phyloP scores from a whole-genome alignment of 108 stramenopile species.

The Nannochloropsis granulata region DNA sequence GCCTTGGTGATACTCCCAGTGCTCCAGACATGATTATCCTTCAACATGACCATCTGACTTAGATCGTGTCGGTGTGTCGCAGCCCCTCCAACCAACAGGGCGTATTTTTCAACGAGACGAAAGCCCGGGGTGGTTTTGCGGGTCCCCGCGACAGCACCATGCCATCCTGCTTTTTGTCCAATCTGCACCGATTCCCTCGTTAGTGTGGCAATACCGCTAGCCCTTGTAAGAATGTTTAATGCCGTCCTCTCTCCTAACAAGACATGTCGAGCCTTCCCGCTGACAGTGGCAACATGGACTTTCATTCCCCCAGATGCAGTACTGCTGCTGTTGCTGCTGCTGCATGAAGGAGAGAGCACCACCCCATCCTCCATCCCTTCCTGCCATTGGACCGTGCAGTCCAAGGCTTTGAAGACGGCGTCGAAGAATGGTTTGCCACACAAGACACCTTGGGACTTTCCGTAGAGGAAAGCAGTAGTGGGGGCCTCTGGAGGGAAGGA shows the following conservation, averaged over 20 bases:
- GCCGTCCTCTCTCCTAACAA: slow-evolving; percentile 92
- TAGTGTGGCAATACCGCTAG: slow-evolving; percentile 83
- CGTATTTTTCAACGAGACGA: slow-evolving; percentile 94
- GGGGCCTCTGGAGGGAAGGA: background rate
- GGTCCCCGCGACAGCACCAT: slow-evolving; percentile 85
- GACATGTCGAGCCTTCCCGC: slow-evolving; percentile 63
- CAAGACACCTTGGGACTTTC: slow-evolving; percentile 74
- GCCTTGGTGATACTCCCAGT: slow-evolving; percentile 71
- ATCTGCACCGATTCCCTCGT: slow-evolving; percentile 41
- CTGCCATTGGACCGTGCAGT: slow-evolving; percentile 61
- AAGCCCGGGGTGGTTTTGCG: slow-evolving; percentile 98
- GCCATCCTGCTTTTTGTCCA: slow-evolving; percentile 54
- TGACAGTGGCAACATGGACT: slow-evolving; percentile 65
- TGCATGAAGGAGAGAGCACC: background rate
- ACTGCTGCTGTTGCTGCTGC: slow-evolving; percentile 1
- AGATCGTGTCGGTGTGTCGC: slow-evolving; percentile 86
- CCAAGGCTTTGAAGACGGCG: slow-evolving; percentile 57
- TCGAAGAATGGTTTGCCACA: slow-evolving; percentile 86
- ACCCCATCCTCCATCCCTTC: slow-evolving; percentile 17
- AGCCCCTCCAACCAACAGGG: slow-evolving; percentile 82
- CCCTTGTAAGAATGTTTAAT: slow-evolving; percentile 76
- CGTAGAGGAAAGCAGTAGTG: slow-evolving; percentile 46
- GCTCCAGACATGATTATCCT: slow-evolving; percentile 58
- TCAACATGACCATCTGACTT: slow-evolving; percentile 99
- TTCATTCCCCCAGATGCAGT: slow-evolving; percentile 32